Evolutionary conservation across 2,329 filamentous ascomycete species (phyloP).

Genomic region (Sordariomycetes sp.): DNA sequence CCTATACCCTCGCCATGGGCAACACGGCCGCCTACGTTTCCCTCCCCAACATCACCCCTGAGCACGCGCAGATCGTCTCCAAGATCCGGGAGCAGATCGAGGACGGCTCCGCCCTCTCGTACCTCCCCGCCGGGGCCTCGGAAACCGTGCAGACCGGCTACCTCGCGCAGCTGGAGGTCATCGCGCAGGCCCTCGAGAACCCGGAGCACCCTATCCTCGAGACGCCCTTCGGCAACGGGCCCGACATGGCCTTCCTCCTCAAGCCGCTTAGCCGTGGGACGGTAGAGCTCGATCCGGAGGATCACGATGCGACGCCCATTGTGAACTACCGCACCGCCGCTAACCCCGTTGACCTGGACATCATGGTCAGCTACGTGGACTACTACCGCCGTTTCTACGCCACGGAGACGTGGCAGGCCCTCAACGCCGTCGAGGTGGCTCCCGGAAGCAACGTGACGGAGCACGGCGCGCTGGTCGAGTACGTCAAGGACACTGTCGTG

Average conservation of each 20-base stretch:
- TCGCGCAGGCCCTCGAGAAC: constrained; percentile 14
- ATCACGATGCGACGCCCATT: constrained; percentile 14
- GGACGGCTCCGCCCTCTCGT: constrained; percentile 9
- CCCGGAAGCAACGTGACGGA: constrained; percentile 14
- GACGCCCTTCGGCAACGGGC: constrained; percentile 13
- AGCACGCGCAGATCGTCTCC: constrained; percentile 10
- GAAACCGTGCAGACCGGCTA: constrained; percentile 12
- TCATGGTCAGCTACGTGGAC: constrained; percentile 17
- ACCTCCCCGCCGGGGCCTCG: constrained; percentile 9
- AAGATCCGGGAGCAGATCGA: constrained; percentile 11
- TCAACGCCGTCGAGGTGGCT: constrained; percentile 14
- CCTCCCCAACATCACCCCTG: constrained; percentile 10
- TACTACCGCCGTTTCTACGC: constrained; percentile 15
- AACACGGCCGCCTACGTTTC: constrained; percentile 17
- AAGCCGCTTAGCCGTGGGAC: constrained; percentile 21
- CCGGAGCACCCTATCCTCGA: constrained; percentile 16
- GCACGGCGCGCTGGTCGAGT: constrained; percentile 9
- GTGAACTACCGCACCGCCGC: constrained; percentile 19
- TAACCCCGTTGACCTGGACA: constrained; percentile 21
- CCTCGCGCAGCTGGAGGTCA: constrained; percentile 12
- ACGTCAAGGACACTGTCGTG: constrained; percentile 14
- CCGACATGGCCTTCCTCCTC: constrained; percentile 12
- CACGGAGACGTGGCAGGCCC: constrained; percentile 13
- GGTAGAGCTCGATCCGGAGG: constrained; percentile 12
- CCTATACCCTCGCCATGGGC: constrained; percentile 20